Base-by-base conservation (phyloP, 2,329 filamentous ascomycete species). In the Nothophoma quercina region DNA sequence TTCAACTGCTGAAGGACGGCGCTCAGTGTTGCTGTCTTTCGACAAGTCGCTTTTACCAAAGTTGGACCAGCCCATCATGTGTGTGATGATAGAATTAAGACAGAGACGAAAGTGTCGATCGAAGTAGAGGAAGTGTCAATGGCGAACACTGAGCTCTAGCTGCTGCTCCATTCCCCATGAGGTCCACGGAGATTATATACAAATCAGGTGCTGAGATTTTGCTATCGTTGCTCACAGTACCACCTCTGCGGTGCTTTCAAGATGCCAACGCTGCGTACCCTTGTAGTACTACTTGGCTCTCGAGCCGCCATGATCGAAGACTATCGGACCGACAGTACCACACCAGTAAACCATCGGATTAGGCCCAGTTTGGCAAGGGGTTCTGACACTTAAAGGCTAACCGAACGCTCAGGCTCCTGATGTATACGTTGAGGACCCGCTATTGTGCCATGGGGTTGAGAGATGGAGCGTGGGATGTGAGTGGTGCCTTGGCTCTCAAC, bases 1-100 rank as follows among this genome's bases (percentile, higher is more conserved):
- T 19, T 66, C 63, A 15, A 51, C 55, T 42, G 63, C 62, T 26
- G 60, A 66, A 16, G 60, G 62, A n/a, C 51, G 58, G 26, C 58
- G 63, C 32, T 45, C 58, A 13, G 32, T 21, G n/a, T 34, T 50
- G 38, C 53, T 51, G 25, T 56, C 46, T 3, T 46, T 45, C 13
- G 39, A 42, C 29, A 58, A 13, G 16, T 52, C 40, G 28, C 34
- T 49, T 21, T 53, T 50, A 33, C 50, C 23, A 28, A 58, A 53
- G 26, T 58, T 60, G 50, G 59, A 55, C 22, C 52, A 51, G 13
- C 42, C 50, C 50, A 53, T 53, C 33, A 38, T 38, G 30, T 34
- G 30, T 12, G 12, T 10, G 25, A 3, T n/a, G 12, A 22, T 5
- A 6, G 15, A n/a, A 19, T 15, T 25, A n/a, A n/a, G 6, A 16